Evolutionary conservation across 805 yeast genomes (phyloP), one percentile per base, ranked within the genome.

Genomic region (Sporopachydermia quercuum): DNA sequence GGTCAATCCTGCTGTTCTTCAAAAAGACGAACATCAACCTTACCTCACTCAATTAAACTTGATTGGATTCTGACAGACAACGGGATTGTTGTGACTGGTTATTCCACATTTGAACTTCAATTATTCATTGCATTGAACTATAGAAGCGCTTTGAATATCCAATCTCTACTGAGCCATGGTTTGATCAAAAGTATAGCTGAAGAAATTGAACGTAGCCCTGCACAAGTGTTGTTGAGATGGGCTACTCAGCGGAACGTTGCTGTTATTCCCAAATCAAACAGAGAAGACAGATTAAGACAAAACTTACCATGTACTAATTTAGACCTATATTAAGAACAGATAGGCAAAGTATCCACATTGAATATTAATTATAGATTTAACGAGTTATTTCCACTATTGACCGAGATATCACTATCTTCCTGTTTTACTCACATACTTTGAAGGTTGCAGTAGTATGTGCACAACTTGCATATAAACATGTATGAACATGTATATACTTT

Each of bases 1-100:
- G 50, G 74, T 82, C 56, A 72, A 66, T 46, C 94, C 94, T 36
- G 80, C 77, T 38, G 82, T 79, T 41, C 68, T 84, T 51, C 94
- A 84, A 62, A 79, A n/a, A n/a, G n/a, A 84, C 49, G 95, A 84
- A 66, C 93, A 83, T 58, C 95, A 84, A 59, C 95, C 95, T 45
- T 85, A 84, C 67, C 67, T 85, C 55, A 82, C 81, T 45, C 94
- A 83, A 63, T 69, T 68, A 43, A 66, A 66, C 48, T 63, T 82
- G 50, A 53, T 80, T 46, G 68, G 76, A 47, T 79, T 61, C 50
- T 80, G 69, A 45, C 70, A 78, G 54, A 50, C 35, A 60, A 69
- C 46, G 76, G 70, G 30, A 69, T 83, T 45, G 76, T 74, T 47
- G 70, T 82, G 47, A 80, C 82, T 39, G 93, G 77, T 14, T 82